Evolutionary conservation across 129 eudicot genomes (phyloP), one percentile per base, ranked within the genome.

Genomic region (Pseudognaphalium luteoalbum): DNA sequence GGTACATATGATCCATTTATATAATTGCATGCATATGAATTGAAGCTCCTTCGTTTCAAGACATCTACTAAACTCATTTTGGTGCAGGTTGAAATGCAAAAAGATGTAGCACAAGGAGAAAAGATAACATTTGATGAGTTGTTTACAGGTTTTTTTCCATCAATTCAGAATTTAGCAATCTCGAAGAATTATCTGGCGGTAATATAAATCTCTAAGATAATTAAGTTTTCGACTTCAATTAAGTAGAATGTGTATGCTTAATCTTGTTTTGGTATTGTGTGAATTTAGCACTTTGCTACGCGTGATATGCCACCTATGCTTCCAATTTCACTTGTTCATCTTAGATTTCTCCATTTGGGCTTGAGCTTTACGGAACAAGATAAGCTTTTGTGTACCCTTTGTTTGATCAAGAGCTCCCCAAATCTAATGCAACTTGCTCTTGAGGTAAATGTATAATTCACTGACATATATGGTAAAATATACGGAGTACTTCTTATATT

Each of bases 381-480:
- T 16, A 50, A 34, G 71, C 15, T 66, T 66, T 16, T 11, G 4
- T 35, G 28, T 35, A n/a, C 71, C 51, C 50, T 66, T 66, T 66
- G 47, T 37, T 33, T 66, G 51, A 66, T 66, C 50, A 66, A 35
- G 1, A 33, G 15, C 47, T 66, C 71, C 25, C 71, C 71, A 66
- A n/a, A 34, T 66, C 17, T 35, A 16, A 2, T 15, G 11, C 2
- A 66, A 16, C 22, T 65, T 65, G 5, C 12, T 62, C 35, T 62
- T 21, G 4, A 29, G 37, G 68, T 62, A 62, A 62, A 19, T 5
- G 22, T 32, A 30, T 30, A 32, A 32, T 32, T 32, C 22, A 54
- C 17, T 54, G 22, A 54, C n/a, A 4, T 54, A 32, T 32, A 32
- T 32, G 34, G 34, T 32, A 32, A 32, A 32, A 32, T 32, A 32